These are phyloP conservation scores for Cercospora brassicicola DNA, from an alignment of 2,329 filamentous ascomycete species.

Conservation along the genomic window DNA sequence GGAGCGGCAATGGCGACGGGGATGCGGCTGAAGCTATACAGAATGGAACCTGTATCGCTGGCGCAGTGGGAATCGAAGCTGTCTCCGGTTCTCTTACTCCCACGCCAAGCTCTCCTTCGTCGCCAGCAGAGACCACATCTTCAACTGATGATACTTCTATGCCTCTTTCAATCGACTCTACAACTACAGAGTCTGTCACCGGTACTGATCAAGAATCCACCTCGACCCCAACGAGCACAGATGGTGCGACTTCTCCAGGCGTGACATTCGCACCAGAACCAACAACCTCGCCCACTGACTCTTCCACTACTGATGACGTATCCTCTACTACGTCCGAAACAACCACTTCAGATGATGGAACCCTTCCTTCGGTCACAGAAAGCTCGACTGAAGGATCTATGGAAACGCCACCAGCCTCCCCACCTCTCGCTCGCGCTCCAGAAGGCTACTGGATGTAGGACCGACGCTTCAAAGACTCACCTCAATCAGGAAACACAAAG, in stretches of 20 bases:
- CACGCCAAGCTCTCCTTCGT: neutral
- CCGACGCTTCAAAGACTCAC: neutral
- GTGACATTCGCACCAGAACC: neutral
- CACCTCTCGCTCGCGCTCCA: neutral
- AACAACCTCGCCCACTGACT: neutral
- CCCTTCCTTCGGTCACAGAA: neutral
- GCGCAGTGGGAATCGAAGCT: conserved; percentile 2
- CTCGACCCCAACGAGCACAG: neutral
- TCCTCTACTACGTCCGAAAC: neutral
- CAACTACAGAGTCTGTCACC: neutral
- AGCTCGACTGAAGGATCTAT: neutral
- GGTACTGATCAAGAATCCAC: neutral
- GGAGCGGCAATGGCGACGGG: neutral
- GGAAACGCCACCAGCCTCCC: neutral
- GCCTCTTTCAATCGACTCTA: neutral
- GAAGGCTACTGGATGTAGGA: neutral
- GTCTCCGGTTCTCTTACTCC: conserved; percentile 5
- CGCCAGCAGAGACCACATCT: neutral
- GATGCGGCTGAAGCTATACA: conserved; percentile 4
- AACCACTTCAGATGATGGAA: neutral
- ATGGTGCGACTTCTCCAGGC: neutral
- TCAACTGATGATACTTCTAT: neutral
- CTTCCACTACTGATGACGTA: neutral
- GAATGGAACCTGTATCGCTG: conserved; percentile 9
- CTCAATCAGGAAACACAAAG: neutral